Base-by-base conservation (phyloP, 257 asterid genomes). In the Lithospermum erythrorhizon region DNA sequence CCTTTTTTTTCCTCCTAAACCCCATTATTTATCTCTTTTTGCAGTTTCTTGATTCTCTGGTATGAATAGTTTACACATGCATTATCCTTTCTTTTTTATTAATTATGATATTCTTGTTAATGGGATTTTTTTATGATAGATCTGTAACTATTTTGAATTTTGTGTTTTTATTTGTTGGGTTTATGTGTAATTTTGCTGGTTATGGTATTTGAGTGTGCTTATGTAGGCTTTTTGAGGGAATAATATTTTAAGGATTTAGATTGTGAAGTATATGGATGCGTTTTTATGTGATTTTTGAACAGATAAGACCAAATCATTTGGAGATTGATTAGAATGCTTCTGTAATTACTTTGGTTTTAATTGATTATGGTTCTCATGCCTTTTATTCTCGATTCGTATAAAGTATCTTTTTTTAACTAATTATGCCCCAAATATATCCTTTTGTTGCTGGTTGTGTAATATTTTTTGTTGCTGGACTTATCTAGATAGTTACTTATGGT, bases 1-100 rank as follows among this genome's bases (percentile, higher is more conserved):
- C 37, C 47, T 41, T n/a, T n/a, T n/a, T n/a, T n/a, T 24, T 29
- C 49, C 41, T 60, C 53, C 68, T 47, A 32, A 66, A 64, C 64
- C 70, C 70, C 75, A 65, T 65, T 51, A 24, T 61, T 69, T 65
- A 19, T 60, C 70, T 20, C 55, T 59, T 66, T 35, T 29, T 58
- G 9, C 23, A 35, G 2, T 35, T 58, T 59, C 9, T 55, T 51
- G 61, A 59, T 64, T 23, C 62, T 62, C 70, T 57, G 53, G 67
- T 63, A 25, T 21, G 14, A 35, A 35, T 35, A 9, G 0, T 35
- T 35, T 35, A 35, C 14, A 35, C 45, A 35, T 35, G 45, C 45
- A 35, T 35, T 35, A 10, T 35, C 45, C 45, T 8, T 35, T 35
- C 27, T 10, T 58, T 18, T 41, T 7, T 47, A 35, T 52, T 27